Conservation (phyloP, 139 green algal genomes). For the Picochlorum costavermella region DNA sequence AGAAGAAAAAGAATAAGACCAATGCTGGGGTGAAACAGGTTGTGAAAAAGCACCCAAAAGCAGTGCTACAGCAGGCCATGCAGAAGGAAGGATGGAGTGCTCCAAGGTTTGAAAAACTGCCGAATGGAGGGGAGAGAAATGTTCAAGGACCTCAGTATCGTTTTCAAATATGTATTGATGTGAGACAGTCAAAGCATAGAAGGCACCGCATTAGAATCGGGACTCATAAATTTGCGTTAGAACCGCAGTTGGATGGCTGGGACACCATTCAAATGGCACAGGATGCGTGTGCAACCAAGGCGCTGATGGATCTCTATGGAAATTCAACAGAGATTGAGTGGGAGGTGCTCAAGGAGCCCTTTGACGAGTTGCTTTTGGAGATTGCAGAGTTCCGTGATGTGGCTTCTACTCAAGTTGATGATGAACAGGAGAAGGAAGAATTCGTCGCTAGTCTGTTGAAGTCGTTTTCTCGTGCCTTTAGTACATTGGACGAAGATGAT, state of each 20-base stretch:
- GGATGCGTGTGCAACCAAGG: constrained; percentile 66
- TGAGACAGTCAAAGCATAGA: neutral
- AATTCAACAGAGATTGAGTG: constrained; percentile 7
- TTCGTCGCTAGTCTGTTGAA: too few relatives aligned
- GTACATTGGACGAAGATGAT: neutral
- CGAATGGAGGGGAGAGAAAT: constrained; percentile 31
- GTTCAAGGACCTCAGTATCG: constrained; percentile 17
- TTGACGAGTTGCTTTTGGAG: constrained; percentile 41
- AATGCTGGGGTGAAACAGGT: neutral
- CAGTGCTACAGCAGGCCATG: constrained; percentile 78
- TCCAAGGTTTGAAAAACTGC: constrained; percentile 59
- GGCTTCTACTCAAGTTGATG: too few relatives aligned
- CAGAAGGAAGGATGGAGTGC: constrained; percentile 46
- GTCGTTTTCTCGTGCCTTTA: too few relatives aligned
- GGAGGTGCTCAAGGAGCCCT: constrained; percentile 29
- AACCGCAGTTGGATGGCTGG: constrained; percentile 52
- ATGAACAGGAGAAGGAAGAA: too few relatives aligned
- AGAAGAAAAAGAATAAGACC: constrained; percentile 18
- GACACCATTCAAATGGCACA: constrained; percentile 70
- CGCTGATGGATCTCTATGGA: constrained; percentile 33
- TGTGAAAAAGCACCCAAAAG: constrained; percentile 50
- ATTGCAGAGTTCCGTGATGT: constrained; percentile 24
- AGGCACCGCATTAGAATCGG: neutral
- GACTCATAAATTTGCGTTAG: constrained; percentile 23
- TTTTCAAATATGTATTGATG: constrained; percentile 34